These are phyloP conservation scores for Populus hybrid DNA, from an alignment of 441 rosid species.

Conservation along the genomic window DNA sequence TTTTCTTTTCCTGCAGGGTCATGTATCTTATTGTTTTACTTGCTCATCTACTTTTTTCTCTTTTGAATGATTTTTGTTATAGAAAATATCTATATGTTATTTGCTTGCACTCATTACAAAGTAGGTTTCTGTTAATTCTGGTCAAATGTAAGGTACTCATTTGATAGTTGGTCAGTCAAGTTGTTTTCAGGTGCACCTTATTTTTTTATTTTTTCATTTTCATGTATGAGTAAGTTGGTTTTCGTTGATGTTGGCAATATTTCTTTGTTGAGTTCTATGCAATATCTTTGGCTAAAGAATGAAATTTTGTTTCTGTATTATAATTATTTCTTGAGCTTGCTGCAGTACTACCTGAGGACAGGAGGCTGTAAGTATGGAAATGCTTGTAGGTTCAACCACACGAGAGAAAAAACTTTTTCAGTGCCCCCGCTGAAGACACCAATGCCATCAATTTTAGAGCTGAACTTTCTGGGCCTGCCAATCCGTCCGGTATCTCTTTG, in stretches of 20 bases:
- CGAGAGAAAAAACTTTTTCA: slow-evolving; percentile 31
- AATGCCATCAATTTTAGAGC: slow-evolving; percentile 38
- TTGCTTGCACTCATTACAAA: too few species aligned
- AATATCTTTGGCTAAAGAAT: slow-evolving; percentile 1
- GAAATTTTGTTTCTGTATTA: slow-evolving; percentile 6
- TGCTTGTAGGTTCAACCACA: slow-evolving; percentile 82
- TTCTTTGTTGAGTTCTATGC: not conserved
- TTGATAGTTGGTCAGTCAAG: not conserved
- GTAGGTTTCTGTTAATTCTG: not conserved
- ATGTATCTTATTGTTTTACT: not conserved
- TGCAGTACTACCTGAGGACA: slow-evolving; percentile 83
- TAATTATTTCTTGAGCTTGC: slow-evolving; percentile 24
- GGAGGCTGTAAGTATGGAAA: slow-evolving; percentile 97
- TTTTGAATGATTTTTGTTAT: not conserved
- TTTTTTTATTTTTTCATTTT: not conserved
- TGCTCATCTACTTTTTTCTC: not conserved
- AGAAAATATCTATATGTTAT: not conserved
- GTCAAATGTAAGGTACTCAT: not conserved
- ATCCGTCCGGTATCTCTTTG: slow-evolving; percentile 53
- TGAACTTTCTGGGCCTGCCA: slow-evolving; percentile 92
- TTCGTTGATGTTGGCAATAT: not conserved
- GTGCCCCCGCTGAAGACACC: slow-evolving; percentile 33
- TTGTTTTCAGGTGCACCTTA: not conserved
- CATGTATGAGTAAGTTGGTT: not conserved
- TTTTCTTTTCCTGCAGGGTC: not conserved